These are phyloP conservation scores for Rhizopus microsporus DNA, from an alignment of 371 early-diverging fungal species.

Conservation along the genomic window DNA sequence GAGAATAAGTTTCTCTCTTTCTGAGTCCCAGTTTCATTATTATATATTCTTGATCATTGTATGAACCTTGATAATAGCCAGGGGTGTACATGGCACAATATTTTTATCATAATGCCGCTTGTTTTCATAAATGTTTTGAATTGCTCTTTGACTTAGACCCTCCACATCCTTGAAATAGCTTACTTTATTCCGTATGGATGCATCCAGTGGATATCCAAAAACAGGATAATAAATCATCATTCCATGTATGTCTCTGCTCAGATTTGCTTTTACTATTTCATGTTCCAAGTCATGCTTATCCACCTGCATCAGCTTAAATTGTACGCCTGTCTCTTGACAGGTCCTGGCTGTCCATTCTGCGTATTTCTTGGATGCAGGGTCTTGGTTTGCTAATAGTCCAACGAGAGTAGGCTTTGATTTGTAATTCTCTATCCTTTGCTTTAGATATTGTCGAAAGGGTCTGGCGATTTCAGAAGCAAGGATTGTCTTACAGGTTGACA, in stretches of 20 bases:
- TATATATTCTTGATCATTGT: too few species aligned
- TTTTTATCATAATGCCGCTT: slow-evolving; percentile 81
- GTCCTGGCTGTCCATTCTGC: slow-evolving; percentile 91
- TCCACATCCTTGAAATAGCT: slow-evolving; percentile 91
- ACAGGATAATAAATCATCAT: slow-evolving; percentile 97
- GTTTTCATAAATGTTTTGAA: slow-evolving; percentile 94
- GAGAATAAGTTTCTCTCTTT: too few species aligned
- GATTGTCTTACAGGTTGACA: slow-evolving; percentile 52
- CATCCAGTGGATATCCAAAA: slow-evolving; percentile 86
- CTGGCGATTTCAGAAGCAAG: slow-evolving; percentile 54
- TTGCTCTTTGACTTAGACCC: slow-evolving; percentile 88
- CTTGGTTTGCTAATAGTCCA: slow-evolving; percentile 92
- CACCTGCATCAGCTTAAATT: slow-evolving; percentile 86
- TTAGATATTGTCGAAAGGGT: slow-evolving; percentile 2
- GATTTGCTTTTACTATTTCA: slow-evolving; percentile 82
- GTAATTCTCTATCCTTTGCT: slow-evolving; percentile 60
- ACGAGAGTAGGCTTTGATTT: slow-evolving; percentile 78
- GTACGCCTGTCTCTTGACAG: slow-evolving; percentile 84
- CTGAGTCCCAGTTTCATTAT: neutral
- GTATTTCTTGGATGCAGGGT: slow-evolving; percentile 88
- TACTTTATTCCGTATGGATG: slow-evolving; percentile 88
- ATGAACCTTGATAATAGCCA: slow-evolving; percentile 88
- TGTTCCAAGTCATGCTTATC: slow-evolving; percentile 81
- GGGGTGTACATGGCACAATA: slow-evolving; percentile 95
- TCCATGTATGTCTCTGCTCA: slow-evolving; percentile 78